Evolutionary conservation across 306 rosid species (phyloP).

Genomic region (apple (Malus domestica)): DNA sequence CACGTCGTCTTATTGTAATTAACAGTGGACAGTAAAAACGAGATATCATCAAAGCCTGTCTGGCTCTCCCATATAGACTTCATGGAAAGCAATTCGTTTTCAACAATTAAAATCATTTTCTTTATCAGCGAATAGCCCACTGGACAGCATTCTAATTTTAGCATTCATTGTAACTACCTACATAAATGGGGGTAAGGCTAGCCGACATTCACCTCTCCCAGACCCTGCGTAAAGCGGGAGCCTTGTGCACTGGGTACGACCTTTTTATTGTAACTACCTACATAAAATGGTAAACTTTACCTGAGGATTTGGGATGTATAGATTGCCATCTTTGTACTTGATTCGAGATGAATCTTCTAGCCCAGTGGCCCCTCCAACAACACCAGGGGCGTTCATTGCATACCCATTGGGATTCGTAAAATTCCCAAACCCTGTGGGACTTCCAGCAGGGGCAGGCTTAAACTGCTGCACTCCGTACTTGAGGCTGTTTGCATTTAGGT

Average conservation of each 20-base stretch:
- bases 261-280: neutral
- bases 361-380: conserved; percentile 71
- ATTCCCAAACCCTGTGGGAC: conserved; percentile 78
- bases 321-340: conserved; percentile 84
- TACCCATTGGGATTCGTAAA: conserved; percentile 73
- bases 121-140: neutral
- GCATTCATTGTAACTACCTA: neutral
- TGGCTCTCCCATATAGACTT: neutral
- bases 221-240: no score
- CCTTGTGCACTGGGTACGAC: no score
- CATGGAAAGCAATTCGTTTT: neutral
- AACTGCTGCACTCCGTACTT: conserved; percentile 92
- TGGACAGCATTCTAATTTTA: neutral
- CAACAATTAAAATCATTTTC: neutral
- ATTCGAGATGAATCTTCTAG: conserved; percentile 87
- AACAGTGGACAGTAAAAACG: neutral
- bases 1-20: neutral
- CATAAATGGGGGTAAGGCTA: neutral
- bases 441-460: conserved; percentile 86
- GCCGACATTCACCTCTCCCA: no score
- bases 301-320: conserved; percentile 93
- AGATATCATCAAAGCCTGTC: neutral
- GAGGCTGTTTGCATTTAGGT: conserved; percentile 74
- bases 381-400: conserved; percentile 80
- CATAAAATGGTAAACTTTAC: conserved; percentile 20